A percentile compares a stretch with the other conserved stretches of the same genome.
Conservation (phyloP, 2,329 filamentous ascomycete species). For the Nemania abortiva region DNA sequence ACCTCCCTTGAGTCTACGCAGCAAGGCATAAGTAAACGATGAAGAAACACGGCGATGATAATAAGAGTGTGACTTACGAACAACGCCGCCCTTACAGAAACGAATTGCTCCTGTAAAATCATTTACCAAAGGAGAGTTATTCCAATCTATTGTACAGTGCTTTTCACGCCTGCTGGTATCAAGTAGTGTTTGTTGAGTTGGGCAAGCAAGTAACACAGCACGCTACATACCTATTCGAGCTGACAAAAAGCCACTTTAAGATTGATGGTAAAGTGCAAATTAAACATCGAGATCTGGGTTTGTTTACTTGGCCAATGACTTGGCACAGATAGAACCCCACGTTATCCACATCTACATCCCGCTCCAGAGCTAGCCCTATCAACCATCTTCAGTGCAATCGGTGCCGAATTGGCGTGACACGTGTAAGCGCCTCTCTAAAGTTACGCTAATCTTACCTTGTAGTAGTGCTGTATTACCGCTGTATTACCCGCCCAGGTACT, state of each 20-base stretch:
- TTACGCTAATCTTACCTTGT: not conserved
- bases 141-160: not conserved
- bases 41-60: too few relatives aligned
- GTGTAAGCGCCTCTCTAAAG: constrained; percentile 23
- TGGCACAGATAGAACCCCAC: constrained; percentile 24
- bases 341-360: constrained; percentile 18
- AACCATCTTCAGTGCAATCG: constrained; percentile 17
- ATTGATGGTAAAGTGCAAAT: constrained; percentile 6
- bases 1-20: too few relatives aligned
- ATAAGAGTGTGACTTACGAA: too few relatives aligned
- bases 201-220: not conserved
- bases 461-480: not conserved
- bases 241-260: not conserved
- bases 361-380: constrained; percentile 29
- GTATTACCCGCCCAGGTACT: not conserved
- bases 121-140: not conserved
- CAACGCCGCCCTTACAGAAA: too few relatives aligned
- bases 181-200: not conserved
- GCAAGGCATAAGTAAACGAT: too few relatives aligned
- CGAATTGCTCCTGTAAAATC: too few relatives aligned
- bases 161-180: not conserved
- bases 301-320: constrained; percentile 17
- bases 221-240: not conserved
- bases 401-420: constrained; percentile 22
- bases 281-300: constrained; percentile 6